Evolutionary conservation across 495 filamentous ascomycete genomes (phyloP), one percentile per base, ranked within the genome.

Genomic region (Aspergillus panamensis): DNA sequence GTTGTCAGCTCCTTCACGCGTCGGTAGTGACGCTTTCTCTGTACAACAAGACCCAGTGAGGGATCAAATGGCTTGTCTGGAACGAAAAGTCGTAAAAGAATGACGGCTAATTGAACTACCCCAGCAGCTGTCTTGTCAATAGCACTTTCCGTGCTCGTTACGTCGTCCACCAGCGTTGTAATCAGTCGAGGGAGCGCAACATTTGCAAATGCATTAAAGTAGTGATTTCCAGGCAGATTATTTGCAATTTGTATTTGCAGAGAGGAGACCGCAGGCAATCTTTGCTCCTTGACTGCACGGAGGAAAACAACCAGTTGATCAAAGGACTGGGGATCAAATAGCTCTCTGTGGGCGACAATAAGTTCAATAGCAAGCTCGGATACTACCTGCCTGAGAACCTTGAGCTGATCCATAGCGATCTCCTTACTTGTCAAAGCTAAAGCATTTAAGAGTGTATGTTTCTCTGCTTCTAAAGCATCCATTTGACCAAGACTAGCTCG

Each of bases 61-160:
- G 94, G 94, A 68, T 99, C 94, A 57, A 89, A 93, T 3, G 87
- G 80, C 65, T 84, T 84, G 67, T 96, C 87, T 0, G 95, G 92
- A 3, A 97, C 86, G 63, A 91, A 97, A 8, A 97, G 80, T 44
- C 82, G 80, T 29, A 99, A 72, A 33, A 77, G 69, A 33, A 75
- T 71, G 7, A 73, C 65, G 14, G 77, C 72, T 12, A 80, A 43
- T 52, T 76, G 70, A 32, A 77, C 68, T 8, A 72, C 61, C 12
- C 69, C 70, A n/a, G 67, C 42, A 31, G 72, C 71, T 29, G 72
- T 64, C 43, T 48, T 58, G 20, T 60, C 66, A 35, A 68, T 47
- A 29, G 48, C 58, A 17, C 61, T 54, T 29, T 64, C 58, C n/a
- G 53, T 37, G 48, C 44, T 51, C 29, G 25, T 37, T 14, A 53